Evolutionary conservation across 441 rosid genomes (phyloP), one percentile per base, ranked within the genome.

Genomic region (Bocquillonia castaneifolia): DNA sequence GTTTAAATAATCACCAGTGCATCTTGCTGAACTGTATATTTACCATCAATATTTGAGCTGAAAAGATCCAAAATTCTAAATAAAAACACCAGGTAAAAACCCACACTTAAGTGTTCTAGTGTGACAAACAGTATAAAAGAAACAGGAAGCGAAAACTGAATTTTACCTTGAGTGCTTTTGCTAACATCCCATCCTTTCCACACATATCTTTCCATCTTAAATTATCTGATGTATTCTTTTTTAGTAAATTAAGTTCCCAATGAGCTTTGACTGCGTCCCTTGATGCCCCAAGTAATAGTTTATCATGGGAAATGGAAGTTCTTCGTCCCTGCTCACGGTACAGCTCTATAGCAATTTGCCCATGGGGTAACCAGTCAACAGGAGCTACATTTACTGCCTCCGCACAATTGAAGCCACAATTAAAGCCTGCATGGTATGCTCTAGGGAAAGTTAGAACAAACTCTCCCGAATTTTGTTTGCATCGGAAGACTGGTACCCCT

Each of bases 331-430:
- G 99, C 55, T 86, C 87, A 48, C 92, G 80, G 75, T 96, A 96
- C 55, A 89, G 81, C 79, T 92, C 97, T 71, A 91, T 80, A 68
- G 99, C 97, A 80, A 78, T 80, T 83, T 89, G 97, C 51, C 99
- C 99, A 81, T 96, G 98, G 36, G 98, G 96, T 71, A 92, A 77
- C 99, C 99, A 96, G 70, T 96, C 99, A 75, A 92, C 93, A 56
- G 99, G 98, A 63, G 99, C 99, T 59, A 93, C 96, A 80, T 96
- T 96, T 57, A 96, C 99, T 42, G 99, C 99, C 80, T 96, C 99
- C 0, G 98, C 99, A 76, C 97, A 96, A 75, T 96, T 96, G 81
- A 96, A 96, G 67, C 99, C 99, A 74, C 80, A 78, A 69, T 96
- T 96, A 77, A 96, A 96, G 63, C 99, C 99, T 10, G 98, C 81